Conservation (phyloP, 2,329 filamentous ascomycete genomes). For the Acrocalymma vagum region DNA sequence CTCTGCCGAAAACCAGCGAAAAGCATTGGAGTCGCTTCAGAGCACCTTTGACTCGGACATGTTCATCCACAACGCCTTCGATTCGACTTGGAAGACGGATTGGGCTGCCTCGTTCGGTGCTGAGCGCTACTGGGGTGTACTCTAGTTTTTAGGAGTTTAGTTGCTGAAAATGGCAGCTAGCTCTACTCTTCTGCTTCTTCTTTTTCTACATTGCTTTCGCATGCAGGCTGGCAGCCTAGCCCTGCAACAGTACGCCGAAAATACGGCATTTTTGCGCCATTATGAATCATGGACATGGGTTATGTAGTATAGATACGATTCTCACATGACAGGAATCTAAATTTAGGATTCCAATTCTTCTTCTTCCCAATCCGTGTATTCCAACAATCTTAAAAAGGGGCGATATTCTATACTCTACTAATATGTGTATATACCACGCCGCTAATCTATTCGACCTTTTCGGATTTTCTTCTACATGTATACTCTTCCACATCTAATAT, state of each 20-base stretch:
- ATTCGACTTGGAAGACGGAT: slow-evolving; percentile 80
- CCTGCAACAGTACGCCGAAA: slow-evolving; percentile 18
- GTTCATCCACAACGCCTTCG: slow-evolving; percentile 80
- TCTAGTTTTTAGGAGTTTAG: slow-evolving; percentile 22
- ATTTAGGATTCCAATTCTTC: slow-evolving; percentile 6
- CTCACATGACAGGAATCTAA: slow-evolving; percentile 26
- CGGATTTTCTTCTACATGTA: not conserved
- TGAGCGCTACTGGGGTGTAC: slow-evolving; percentile 77
- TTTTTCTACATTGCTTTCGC: slow-evolving; percentile 23
- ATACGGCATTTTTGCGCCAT: slow-evolving; percentile 36
- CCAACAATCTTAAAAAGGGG: not conserved
- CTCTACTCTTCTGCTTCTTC: slow-evolving; percentile 18
- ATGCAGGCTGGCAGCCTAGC: slow-evolving; percentile 19
- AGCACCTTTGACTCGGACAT: slow-evolving; percentile 66
- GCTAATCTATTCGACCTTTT: too few species aligned
- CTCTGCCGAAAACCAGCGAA: slow-evolving; percentile 69
- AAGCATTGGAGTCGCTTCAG: slow-evolving; percentile 72
- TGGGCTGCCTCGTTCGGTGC: slow-evolving; percentile 69
- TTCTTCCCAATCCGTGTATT: not conserved
- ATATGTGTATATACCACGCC: not conserved
- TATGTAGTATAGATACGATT: slow-evolving; percentile 42
- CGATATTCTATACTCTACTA: not conserved
- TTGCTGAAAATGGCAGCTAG: slow-evolving; percentile 14
- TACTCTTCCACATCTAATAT: slow-evolving; percentile 17
- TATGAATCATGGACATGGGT: slow-evolving; percentile 32